phyloP scores from a whole-genome alignment of 2,329 filamentous ascomycete genomes.

The Neonectria ditissima region DNA sequence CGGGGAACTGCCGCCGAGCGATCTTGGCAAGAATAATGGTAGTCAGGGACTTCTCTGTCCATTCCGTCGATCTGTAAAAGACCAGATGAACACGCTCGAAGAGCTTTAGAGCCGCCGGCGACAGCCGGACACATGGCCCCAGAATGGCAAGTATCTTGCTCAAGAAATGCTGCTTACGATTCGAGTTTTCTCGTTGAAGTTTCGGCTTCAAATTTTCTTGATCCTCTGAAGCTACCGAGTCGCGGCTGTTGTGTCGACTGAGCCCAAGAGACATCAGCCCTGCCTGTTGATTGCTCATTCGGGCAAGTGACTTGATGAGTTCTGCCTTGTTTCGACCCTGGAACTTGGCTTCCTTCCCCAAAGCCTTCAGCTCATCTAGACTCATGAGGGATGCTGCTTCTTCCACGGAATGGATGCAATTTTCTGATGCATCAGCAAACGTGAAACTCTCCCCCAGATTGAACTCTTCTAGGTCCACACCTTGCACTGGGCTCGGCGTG shows the following conservation, averaged over 20 bases:
- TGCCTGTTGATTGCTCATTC: slow-evolving; percentile 78
- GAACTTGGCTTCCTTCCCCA: slow-evolving; percentile 89
- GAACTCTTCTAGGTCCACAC: slow-evolving; percentile 55
- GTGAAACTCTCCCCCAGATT: slow-evolving; percentile 70
- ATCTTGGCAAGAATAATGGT: slow-evolving; percentile 95
- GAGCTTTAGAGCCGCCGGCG: slow-evolving; percentile 76
- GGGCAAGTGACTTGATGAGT: slow-evolving; percentile 78
- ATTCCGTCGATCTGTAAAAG: slow-evolving; percentile 95
- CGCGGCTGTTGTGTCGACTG: slow-evolving; percentile 71
- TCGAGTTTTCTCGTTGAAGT: slow-evolving; percentile 56
- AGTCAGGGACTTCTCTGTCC: slow-evolving; percentile 96
- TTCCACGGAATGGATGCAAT: slow-evolving; percentile 80
- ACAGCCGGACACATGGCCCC: slow-evolving; percentile 87
- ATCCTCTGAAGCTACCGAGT: slow-evolving; percentile 61
- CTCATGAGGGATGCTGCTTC: slow-evolving; percentile 85
- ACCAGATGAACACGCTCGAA: slow-evolving; percentile 96
- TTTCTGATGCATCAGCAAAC: slow-evolving; percentile 84
- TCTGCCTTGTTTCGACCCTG: slow-evolving; percentile 90
- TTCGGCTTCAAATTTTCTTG: slow-evolving; percentile 50
- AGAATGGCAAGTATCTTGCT: slow-evolving; percentile 81
- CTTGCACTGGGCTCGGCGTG: slow-evolving; percentile 39
- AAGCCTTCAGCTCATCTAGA: slow-evolving; percentile 86
- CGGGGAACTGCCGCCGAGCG: slow-evolving; percentile 85
- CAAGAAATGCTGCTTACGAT: slow-evolving; percentile 80
- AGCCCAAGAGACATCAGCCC: slow-evolving; percentile 78